Evolutionary conservation across 345 rosid species (phyloP).

Genomic region (Theobroma cacao): DNA sequence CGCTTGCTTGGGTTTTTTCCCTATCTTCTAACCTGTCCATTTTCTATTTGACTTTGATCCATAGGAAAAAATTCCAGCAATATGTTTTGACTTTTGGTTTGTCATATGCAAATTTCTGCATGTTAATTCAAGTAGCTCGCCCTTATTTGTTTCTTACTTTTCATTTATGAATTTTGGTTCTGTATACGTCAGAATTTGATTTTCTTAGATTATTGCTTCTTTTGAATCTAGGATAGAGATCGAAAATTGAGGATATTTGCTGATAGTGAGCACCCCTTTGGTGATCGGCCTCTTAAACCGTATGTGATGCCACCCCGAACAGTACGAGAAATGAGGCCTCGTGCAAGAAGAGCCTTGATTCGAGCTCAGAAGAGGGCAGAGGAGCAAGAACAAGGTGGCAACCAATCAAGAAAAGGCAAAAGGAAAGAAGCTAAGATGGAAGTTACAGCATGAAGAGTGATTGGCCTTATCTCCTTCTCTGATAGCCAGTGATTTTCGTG

Average conservation of each 20-base stretch:
- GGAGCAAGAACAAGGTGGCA: slow-evolving; percentile 45
- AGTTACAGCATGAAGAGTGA: not conserved
- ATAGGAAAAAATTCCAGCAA: not conserved
- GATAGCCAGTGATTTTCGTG: not conserved
- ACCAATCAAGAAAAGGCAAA: slow-evolving; percentile 40
- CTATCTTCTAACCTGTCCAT: not conserved
- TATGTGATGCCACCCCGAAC: slow-evolving; percentile 78
- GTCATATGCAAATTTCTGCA: not conserved
- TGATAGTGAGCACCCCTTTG: slow-evolving; percentile 81
- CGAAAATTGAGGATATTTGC: slow-evolving; percentile 87
- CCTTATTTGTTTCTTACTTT: not conserved
- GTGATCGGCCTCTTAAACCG: slow-evolving; percentile 67
- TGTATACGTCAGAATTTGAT: not conserved
- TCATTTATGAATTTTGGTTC: not conserved
- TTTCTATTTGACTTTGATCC: not conserved
- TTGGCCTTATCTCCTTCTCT: not conserved
- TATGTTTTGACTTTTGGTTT: not conserved
- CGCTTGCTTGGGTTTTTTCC: not conserved
- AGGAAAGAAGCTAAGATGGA: not conserved
- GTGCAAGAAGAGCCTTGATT: slow-evolving; percentile 87
- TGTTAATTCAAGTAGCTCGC: not conserved
- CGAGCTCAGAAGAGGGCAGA: slow-evolving; percentile 88
- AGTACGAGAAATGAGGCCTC: slow-evolving; percentile 90
- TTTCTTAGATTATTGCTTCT: slow-evolving; percentile 1
- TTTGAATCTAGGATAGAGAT: slow-evolving; percentile 76